These are phyloP conservation scores for Pisolithus thermaeus DNA, from an alignment of 1,284 basidiomycete genomes.

Conservation along the genomic window DNA sequence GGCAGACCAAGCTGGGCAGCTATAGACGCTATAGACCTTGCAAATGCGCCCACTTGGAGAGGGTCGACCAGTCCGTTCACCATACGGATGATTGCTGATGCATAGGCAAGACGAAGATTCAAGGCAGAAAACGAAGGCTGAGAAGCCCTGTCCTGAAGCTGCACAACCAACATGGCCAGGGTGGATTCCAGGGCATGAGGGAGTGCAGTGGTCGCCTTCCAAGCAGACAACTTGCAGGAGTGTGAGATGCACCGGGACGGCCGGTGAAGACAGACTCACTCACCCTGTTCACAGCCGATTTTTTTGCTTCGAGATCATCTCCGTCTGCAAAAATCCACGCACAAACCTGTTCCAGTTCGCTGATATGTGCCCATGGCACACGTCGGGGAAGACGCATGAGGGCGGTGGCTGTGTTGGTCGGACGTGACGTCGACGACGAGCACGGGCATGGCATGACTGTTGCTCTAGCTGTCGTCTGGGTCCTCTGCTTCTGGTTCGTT, in stretches of 20 bases:
- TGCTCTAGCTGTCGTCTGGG: constrained; percentile 15
- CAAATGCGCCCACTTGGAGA: constrained; percentile 81
- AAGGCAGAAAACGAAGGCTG: constrained; percentile 33
- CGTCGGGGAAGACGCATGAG: constrained; percentile 74
- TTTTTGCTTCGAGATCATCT: constrained; percentile 49
- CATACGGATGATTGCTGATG: constrained; percentile 78
- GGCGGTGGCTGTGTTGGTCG: neutral
- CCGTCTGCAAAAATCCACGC: constrained; percentile 74
- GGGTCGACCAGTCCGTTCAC: constrained; percentile 96
- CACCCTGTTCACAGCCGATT: constrained; percentile 67
- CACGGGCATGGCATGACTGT: constrained; percentile 16
- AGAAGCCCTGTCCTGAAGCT: constrained; percentile 45
- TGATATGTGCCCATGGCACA: constrained; percentile 74
- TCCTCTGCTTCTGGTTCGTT: constrained; percentile 19
- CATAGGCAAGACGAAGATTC: constrained; percentile 60
- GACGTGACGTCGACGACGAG: neutral
- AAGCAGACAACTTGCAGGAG: constrained; percentile 63
- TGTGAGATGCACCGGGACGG: constrained; percentile 8
- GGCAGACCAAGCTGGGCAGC: constrained; percentile 85
- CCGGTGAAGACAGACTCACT: constrained; percentile 22
- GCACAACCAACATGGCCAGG: constrained; percentile 60
- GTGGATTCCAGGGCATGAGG: constrained; percentile 73
- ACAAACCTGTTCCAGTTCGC: constrained; percentile 79
- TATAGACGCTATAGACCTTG: constrained; percentile 85
- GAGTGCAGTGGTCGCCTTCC: constrained; percentile 64